Evolutionary conservation across 768 basidiomycete species (phyloP).

Genomic region (Rubroboletus satanas): DNA sequence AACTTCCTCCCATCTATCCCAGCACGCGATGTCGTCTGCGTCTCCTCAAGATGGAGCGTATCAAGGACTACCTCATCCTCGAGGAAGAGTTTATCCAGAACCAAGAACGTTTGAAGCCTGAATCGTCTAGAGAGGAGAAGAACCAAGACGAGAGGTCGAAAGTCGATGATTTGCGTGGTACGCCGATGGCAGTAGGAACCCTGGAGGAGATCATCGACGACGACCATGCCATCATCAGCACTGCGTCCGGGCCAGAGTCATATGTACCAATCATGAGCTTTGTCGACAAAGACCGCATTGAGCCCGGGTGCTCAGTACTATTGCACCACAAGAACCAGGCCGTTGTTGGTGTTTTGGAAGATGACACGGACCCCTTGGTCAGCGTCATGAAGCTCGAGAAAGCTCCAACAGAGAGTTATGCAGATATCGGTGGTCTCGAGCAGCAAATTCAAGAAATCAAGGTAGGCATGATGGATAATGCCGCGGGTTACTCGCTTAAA

Average conservation of each 20-base stretch:
- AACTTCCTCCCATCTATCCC: constrained; percentile 89
- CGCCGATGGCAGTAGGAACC: constrained; percentile 97
- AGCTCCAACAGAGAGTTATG: constrained; percentile 97
- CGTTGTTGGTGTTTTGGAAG: constrained; percentile 92
- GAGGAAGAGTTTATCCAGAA: constrained; percentile 95
- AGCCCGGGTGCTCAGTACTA: constrained; percentile 93
- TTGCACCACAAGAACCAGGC: constrained; percentile 95
- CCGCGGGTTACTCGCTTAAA: background rate
- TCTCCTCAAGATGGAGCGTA: constrained; percentile 93
- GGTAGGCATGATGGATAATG: constrained; percentile 38
- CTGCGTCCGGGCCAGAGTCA: constrained; percentile 90
- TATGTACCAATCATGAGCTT: constrained; percentile 98
- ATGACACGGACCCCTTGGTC: constrained; percentile 94
- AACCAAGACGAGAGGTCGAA: constrained; percentile 91
- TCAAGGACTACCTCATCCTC: constrained; percentile 94
- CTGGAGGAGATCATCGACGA: constrained; percentile 98
- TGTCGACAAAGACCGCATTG: constrained; percentile 96
- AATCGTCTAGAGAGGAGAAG: constrained; percentile 87
- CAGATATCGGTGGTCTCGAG: constrained; percentile 96
- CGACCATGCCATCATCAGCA: constrained; percentile 98
- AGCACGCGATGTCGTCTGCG: constrained; percentile 94
- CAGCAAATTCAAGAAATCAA: constrained; percentile 99
- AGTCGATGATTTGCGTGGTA: constrained; percentile 92
- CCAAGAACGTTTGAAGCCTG: constrained; percentile 86
- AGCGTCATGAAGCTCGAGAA: constrained; percentile 99